Percentiles rank a stretch among this genome's conserved stretches.
phyloP scores from a whole-genome alignment of 176 grass and related monocot species.

The Oryza punctata region DNA sequence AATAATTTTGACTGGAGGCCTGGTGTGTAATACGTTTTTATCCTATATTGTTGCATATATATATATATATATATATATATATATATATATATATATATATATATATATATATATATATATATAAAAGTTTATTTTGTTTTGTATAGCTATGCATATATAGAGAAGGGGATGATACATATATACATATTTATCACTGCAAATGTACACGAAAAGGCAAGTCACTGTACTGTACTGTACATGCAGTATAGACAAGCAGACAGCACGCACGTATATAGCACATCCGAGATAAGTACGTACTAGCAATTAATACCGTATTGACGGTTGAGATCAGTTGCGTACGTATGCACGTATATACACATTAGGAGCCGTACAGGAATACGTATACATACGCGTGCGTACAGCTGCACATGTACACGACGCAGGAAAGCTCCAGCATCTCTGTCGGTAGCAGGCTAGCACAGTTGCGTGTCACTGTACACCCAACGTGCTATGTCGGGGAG shows the following conservation, averaged over 20 bases:
- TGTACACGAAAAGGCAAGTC: not conserved
- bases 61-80: too few species aligned
- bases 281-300: not conserved
- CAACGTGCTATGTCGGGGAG: not conserved
- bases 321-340: not conserved
- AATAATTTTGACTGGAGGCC: too few species aligned
- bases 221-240: not conserved
- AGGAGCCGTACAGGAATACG: not conserved
- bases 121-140: too few species aligned
- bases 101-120: too few species aligned
- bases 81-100: too few species aligned
- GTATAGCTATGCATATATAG: too few species aligned
- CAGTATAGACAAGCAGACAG: not conserved
- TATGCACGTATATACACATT: not conserved
- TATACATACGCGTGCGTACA: not conserved
- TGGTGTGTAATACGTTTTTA: too few species aligned
- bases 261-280: not conserved
- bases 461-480: not conserved
- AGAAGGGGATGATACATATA: too few species aligned
- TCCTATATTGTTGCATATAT: not conserved
- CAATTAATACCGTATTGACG: not conserved
- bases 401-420: not conserved
- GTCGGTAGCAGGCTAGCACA: not conserved
- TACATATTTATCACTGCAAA: too few species aligned
- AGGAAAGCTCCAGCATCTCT: not conserved